Base-by-base conservation (phyloP, 2,329 filamentous ascomycete species). In the Botrytis pseudocinerea region DNA sequence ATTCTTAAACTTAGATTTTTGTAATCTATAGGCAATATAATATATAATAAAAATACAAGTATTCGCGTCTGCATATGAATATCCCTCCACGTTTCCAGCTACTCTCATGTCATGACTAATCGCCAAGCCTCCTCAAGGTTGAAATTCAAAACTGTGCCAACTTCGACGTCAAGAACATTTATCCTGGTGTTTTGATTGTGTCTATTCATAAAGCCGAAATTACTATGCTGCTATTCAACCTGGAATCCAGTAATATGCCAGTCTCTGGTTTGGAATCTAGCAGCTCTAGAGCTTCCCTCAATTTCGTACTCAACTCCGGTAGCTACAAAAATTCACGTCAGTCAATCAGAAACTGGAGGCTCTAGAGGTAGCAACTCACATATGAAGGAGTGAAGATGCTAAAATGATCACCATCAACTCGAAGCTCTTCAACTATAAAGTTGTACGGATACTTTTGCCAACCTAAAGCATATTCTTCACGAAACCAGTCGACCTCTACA, bases 401-500 rank as follows among this genome's bases (percentile, higher is more conserved):
- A 28, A 70, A 70, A 62, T 70, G 59, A 70, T 70, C 69, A 6
- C 69, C 69, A n/a, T 70, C 16, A 51, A 70, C 59, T 40, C 69
- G 59, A 63, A 70, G 9, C 59, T 70, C 69, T 22, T 70, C 14
- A 40, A 70, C 1, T 32, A 70, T 70, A n/a, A 70, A 70, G 18
- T 70, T 25, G 32, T 70, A 63, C 10, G 69, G 59, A 46, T 62
- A 70, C n/a, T 32, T 70, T 22, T n/a, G 69, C 69, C 69, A 70
- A 12, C 69, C 69, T 63, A 70, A 28, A 28, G 54, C 54, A n/a
- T 28, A 61, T 51, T 70, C 57, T 28, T 63, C 59, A 7, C 69
- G 69, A 28, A 70, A 70, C 69, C 69, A 70, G 25, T 70, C 69
- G 8, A 70, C 69, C 28, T 70, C 69, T 20, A 70, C 69, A 62